phyloP scores from a whole-genome alignment of 805 yeast species.

The Geotrichum ghanense region DNA sequence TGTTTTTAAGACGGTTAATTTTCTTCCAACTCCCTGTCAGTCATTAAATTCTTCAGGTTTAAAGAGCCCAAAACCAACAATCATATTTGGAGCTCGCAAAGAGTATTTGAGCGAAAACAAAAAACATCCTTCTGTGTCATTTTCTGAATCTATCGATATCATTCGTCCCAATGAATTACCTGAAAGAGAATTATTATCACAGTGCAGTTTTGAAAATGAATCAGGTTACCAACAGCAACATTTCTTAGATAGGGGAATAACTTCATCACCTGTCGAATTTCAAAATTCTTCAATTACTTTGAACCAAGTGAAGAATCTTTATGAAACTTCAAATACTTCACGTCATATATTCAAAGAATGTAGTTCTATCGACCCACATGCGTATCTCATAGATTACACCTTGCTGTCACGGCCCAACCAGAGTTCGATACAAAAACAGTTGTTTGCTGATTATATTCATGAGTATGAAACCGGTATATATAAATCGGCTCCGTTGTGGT shows the following conservation, averaged over 20 bases:
- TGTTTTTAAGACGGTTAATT: constrained; percentile 24
- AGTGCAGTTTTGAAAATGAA: too few species aligned
- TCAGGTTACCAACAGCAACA: constrained; percentile 7
- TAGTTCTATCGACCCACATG: constrained; percentile 30
- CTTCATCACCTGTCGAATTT: constrained; percentile 22
- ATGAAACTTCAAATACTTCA: too few species aligned
- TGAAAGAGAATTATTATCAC: too few species aligned
- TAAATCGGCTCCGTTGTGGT: constrained; percentile 28
- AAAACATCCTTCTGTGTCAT: too few species aligned
- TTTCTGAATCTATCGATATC: too few species aligned
- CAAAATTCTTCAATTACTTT: too few species aligned
- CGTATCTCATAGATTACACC: constrained; percentile 23
- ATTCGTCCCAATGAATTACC: too few species aligned
- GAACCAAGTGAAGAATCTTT: too few species aligned
- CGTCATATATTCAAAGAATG: too few species aligned
- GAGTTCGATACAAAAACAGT: constrained; percentile 24
- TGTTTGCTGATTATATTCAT: constrained; percentile 31
- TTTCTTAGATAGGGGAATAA: constrained; percentile 24
- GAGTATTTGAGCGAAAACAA: too few species aligned
- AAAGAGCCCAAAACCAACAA: constrained; percentile 15
- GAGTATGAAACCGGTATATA: constrained; percentile 26
- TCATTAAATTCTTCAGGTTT: too few species aligned
- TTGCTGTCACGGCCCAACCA: constrained; percentile 21
- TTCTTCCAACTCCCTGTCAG: too few species aligned
- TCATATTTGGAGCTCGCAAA: background rate